A percentile compares a stretch with the other conserved stretches of the same genome.
phyloP scores from a whole-genome alignment of 257 asterid species.

The Nicotiana attenuata region DNA sequence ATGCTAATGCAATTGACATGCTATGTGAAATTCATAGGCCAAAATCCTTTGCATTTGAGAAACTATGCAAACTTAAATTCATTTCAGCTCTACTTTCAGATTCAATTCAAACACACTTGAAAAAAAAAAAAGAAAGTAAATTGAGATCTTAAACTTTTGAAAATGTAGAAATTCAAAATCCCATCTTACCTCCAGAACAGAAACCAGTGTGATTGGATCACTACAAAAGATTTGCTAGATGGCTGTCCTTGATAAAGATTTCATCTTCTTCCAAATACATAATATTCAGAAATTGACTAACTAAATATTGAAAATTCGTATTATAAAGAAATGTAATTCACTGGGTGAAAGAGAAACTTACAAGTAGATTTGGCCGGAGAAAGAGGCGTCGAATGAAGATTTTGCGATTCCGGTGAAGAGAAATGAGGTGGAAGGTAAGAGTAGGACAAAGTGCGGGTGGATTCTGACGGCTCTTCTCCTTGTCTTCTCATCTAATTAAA shows the following conservation, averaged over 20 bases:
- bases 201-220: not conserved
- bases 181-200: not conserved
- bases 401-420: not conserved
- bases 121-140: not conserved
- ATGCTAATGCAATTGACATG: too few species aligned
- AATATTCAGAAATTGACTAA: not conserved
- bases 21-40: not conserved
- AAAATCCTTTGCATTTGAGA: not conserved
- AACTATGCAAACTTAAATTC: not conserved
- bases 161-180: not conserved
- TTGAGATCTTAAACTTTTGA: not conserved
- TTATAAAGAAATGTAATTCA: too few species aligned
- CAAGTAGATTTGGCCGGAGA: not conserved
- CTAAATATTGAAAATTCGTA: not conserved
- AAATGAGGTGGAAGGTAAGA: not conserved
- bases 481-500: not conserved
- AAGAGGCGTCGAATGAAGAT: not conserved
- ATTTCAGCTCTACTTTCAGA: not conserved
- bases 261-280: not conserved
- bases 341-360: not conserved
- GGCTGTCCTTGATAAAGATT: not conserved
- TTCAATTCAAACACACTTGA: not conserved
- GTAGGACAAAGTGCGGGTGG: not conserved
- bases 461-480: not conserved
- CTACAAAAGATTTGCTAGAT: not conserved